Evolutionary conservation across 1,284 basidiomycete genomes (phyloP), one percentile per base, ranked within the genome.

Genomic region (Microbotryum intermedium): DNA sequence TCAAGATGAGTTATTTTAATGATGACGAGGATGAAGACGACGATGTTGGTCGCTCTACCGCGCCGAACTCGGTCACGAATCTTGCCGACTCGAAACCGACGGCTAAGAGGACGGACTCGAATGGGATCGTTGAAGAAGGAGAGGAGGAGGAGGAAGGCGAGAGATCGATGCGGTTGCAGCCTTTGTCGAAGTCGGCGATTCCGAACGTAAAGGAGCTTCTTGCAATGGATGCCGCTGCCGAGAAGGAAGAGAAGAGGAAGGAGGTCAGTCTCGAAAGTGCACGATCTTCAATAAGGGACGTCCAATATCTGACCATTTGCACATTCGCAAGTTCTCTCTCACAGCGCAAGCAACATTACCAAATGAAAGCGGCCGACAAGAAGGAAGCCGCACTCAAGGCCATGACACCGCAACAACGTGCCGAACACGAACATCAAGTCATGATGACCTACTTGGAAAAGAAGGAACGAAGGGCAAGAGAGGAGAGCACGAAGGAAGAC

Each of bases 181-280:
- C 59, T 7, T 25, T 67, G 16, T 46, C 51, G 11, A 55, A 61
- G 0, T 50, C 50, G 16, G 9, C 48, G 28, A 43, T 58, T 1
- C 62, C 62, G 18, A 65, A 59, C 39, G 66, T 57, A 5, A 46
- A 42, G 18, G 63, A 67, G 25, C n/a, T 67, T 51, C 54, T 67
- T 25, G 63, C 65, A 20, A 59, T 67, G 58, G 66, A 67, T 53
- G 59, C 55, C 28, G 60, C 57, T 20, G 61, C 59, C 2, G 63
- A 61, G 39, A 57, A 51, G 21, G 66, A 65, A 44, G 66, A 67
- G 45, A 57, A 62, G 47, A 49, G 63, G 11, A 58, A 60, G 44
- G 60, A 57, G 30, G 62, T 64, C 10, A 46, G 50, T 21, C 55
- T 50, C 9, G 26, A 16, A 1, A 9, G 29, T 54, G 53, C 30